Evolutionary conservation across 345 rosid species (phyloP), one percentile per base, ranked within the genome.

Genomic region (Hibiscus trionum): DNA sequence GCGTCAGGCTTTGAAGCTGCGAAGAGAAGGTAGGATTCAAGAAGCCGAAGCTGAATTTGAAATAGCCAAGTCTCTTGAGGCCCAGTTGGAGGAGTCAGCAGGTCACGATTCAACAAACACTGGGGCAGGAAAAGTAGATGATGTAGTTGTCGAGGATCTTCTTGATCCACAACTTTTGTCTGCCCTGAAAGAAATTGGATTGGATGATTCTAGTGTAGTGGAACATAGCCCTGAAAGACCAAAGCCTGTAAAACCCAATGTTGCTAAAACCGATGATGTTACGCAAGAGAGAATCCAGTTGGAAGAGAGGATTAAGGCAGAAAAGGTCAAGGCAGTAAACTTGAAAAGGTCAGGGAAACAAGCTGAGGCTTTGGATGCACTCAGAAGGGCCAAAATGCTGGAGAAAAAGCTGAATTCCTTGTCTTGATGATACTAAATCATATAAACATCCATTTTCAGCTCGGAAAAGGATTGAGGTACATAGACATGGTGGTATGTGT

Each of bases 31-130:
- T 72, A 80, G 82, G 49, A 73, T 76, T 73, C 83, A 83, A 76
- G 97, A 90, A 87, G 99, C 99, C 11, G 98, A 95, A 73, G 96
- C 93, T 33, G 97, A 95, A 79, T 81, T 85, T 73, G 98, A 95
- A 79, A 60, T 87, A 47, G 99, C 99, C 72, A 95, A 89, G 91
- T 66, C 88, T 75, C 89, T 95, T 50, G 97, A 95, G 81, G 84
- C 91, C 60, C 96, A 87, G 78, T 74, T 92, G 79, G 99, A 90
- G 60, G 93, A 88, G 76, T 74, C 73, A 26, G 33, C 83, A 17
- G 63, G 86, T 53, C 75, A 79, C 15, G 86, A 79, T 71, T 80
- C 86, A 21, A 63, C 75, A 21, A 84, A 15, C 11, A 19, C 42
- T 4, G 58, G 42, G 39, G 72, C 76, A 58, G 88, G 73, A 77